A percentile compares a stretch with the other conserved stretches of the same genome.
Evolutionary conservation across 1,284 basidiomycete genomes (phyloP).

Genomic region (Cryptococcus maquisensis): DNA sequence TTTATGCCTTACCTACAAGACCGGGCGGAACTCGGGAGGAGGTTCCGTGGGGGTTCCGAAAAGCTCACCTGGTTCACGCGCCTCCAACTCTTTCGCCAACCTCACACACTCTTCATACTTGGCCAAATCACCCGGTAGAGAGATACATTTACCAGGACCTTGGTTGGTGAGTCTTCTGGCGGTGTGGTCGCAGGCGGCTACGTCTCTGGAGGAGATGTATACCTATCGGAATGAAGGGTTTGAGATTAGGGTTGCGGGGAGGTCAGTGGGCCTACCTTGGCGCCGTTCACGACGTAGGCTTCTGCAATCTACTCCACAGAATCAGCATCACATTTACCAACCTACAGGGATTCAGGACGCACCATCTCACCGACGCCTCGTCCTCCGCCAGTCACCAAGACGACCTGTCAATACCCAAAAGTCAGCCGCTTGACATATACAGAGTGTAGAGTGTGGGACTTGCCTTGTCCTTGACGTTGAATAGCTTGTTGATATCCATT

Average conservation of each 20-base stretch:
- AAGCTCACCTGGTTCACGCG: conserved; percentile 53
- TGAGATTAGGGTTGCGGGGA: not conserved
- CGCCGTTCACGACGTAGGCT: conserved; percentile 63
- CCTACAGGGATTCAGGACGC: conserved; percentile 21
- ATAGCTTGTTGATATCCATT: conserved; percentile 51
- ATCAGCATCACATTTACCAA: not conserved
- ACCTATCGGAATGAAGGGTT: conserved; percentile 49
- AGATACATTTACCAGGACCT: conserved; percentile 58
- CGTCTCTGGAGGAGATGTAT: conserved; percentile 64
- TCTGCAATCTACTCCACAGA: conserved; percentile 56
- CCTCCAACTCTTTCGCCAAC: conserved; percentile 55
- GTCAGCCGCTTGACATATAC: conserved; percentile 12
- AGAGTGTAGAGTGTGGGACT: conserved; percentile 1
- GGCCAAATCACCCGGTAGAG: conserved; percentile 61
- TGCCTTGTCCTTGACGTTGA: conserved; percentile 58
- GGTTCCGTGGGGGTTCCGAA: not conserved
- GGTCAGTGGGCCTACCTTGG: conserved; percentile 50
- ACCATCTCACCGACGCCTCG: conserved; percentile 68
- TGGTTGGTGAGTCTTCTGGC: conserved; percentile 57
- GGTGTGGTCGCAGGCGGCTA: conserved; percentile 57
- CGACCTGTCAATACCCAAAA: conserved; percentile 47
- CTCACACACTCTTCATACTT: conserved; percentile 58
- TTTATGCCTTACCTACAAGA: not conserved
- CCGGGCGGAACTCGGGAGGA: not conserved
- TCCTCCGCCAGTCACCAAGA: conserved; percentile 67